Percentiles rank a stretch among this genome's conserved stretches.
Conservation (phyloP, 345 rosid species). For the Gossypium rotundifolium region DNA sequence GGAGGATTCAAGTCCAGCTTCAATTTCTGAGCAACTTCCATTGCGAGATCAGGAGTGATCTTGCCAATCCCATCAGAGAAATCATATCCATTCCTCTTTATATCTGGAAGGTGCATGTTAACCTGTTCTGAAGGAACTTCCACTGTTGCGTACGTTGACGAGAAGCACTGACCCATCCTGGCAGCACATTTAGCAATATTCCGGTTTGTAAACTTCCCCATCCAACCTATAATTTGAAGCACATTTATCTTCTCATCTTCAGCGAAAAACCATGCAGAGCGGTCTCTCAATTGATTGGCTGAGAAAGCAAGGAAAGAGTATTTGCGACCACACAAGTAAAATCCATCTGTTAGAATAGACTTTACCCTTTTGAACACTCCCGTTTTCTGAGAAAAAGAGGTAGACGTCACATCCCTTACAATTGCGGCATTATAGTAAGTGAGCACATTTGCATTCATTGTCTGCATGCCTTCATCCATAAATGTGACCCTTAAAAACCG, state of each 20-base stretch:
- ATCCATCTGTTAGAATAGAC: constrained; percentile 58
- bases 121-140: constrained; percentile 58
- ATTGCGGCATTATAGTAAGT: constrained; percentile 58
- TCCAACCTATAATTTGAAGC: constrained; percentile 47
- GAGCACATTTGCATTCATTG: constrained; percentile 55
- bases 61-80: constrained; percentile 93
- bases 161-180: constrained; percentile 92
- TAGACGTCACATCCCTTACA: constrained; percentile 48
- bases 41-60: constrained; percentile 74
- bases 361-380: constrained; percentile 59
- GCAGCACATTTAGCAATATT: constrained; percentile 89
- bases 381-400: constrained; percentile 59
- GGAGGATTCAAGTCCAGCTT: constrained; percentile 55
- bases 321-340: constrained; percentile 67
- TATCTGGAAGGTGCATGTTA: constrained; percentile 45
- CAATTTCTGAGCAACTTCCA: constrained; percentile 63
- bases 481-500: constrained; percentile 80
- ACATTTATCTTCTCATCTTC: constrained; percentile 51
- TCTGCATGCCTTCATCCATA: constrained; percentile 86
- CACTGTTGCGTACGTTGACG: constrained; percentile 85
- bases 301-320: constrained; percentile 90
- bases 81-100: constrained; percentile 46
- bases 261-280: constrained; percentile 95
- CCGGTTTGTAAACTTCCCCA: constrained; percentile 63
- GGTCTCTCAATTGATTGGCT: constrained; percentile 83